Conservation (phyloP, 1,139 yeast genomes). For the Yamadazyma dendronema region DNA sequence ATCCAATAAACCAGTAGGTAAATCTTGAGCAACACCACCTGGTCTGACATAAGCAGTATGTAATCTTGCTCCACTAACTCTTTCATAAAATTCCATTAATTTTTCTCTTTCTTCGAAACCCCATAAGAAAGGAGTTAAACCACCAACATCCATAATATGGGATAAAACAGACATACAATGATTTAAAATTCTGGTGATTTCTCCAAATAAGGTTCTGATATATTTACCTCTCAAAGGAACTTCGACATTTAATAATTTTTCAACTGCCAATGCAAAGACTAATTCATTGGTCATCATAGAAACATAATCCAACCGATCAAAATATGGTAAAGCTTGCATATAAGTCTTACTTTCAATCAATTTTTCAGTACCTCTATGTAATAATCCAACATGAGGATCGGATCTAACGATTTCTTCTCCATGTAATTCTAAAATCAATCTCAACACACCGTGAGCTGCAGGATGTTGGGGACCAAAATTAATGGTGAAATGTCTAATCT, state of each 20-base stretch:
- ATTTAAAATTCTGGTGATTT: constrained; percentile 79
- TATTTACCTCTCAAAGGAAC: constrained; percentile 84
- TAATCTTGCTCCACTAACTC: constrained; percentile 88
- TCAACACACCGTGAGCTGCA: constrained; percentile 91
- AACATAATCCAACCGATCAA: constrained; percentile 85
- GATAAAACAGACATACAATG: constrained; percentile 86
- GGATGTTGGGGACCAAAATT: constrained; percentile 96
- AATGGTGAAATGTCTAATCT: constrained; percentile 83
- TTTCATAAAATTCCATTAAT: constrained; percentile 89
- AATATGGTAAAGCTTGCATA: constrained; percentile 84
- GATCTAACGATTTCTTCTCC: constrained; percentile 88
- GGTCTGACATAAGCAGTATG: constrained; percentile 90
- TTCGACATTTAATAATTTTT: constrained; percentile 79
- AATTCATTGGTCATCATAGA: constrained; percentile 94
- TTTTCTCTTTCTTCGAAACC: constrained; percentile 94
- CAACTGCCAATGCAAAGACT: constrained; percentile 82
- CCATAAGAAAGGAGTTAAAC: constrained; percentile 91
- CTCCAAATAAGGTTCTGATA: constrained; percentile 84
- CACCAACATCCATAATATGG: constrained; percentile 95
- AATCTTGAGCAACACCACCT: constrained; percentile 88
- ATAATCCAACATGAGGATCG: constrained; percentile 85
- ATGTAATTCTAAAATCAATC: constrained; percentile 80
- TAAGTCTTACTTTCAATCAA: constrained; percentile 82
- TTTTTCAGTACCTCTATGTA: constrained; percentile 88
- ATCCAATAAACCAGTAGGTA: constrained; percentile 82